phyloP scores from a whole-genome alignment of 805 yeast species.

The Blastobotrys attinorum region DNA sequence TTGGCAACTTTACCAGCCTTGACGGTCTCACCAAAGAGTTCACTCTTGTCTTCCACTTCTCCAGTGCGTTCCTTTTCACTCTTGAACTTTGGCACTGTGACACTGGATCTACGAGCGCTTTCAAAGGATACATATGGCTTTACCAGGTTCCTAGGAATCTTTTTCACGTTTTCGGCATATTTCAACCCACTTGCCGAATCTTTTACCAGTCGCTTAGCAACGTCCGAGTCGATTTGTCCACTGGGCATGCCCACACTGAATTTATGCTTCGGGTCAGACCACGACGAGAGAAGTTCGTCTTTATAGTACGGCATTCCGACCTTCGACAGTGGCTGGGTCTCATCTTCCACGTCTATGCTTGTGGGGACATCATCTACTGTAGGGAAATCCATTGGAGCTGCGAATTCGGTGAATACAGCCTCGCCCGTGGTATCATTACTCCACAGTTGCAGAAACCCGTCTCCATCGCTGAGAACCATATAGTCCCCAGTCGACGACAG shows the following conservation, averaged over 20 bases:
- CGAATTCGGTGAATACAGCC: constrained; percentile 46
- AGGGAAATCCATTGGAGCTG: constrained; percentile 34
- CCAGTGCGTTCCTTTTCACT: constrained; percentile 43
- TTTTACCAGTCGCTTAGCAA: constrained; percentile 32
- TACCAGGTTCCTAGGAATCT: constrained; percentile 46
- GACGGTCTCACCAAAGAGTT: constrained; percentile 14
- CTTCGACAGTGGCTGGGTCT: constrained; percentile 48
- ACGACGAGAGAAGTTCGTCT: constrained; percentile 68
- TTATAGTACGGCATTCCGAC: constrained; percentile 86
- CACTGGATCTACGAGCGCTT: constrained; percentile 24
- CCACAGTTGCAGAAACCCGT: constrained; percentile 63
- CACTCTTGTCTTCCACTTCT: constrained; percentile 23
- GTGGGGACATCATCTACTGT: constrained; percentile 8
- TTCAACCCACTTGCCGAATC: constrained; percentile 34
- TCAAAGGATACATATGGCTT: constrained; percentile 19
- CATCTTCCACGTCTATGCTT: constrained; percentile 33
- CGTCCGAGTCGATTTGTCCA: constrained; percentile 40
- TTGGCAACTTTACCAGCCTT: constrained; percentile 49
- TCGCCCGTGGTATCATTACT: constrained; percentile 40
- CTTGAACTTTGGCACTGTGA: constrained; percentile 42
- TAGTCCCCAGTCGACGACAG: constrained; percentile 69
- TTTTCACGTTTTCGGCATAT: constrained; percentile 49
- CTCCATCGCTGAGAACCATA: constrained; percentile 59
- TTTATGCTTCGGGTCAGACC: constrained; percentile 42
- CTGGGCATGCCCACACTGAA: constrained; percentile 62